Evolutionary conservation across 176 grass and related monocot species (phyloP).

Genomic region (Rhipidocladum racemiflorum): DNA sequence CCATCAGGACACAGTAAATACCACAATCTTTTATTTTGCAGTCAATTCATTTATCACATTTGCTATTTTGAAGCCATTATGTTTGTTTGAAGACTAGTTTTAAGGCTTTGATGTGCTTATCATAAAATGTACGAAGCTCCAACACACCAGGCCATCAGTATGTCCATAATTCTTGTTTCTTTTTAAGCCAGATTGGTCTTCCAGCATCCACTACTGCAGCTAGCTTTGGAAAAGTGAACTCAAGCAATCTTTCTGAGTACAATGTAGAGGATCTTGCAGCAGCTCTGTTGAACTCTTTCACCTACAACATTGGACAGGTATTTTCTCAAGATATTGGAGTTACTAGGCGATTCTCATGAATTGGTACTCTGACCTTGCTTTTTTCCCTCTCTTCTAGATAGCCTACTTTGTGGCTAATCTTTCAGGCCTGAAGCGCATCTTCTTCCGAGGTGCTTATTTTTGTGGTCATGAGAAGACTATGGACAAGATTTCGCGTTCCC

Average conservation of each 20-base stretch:
- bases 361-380: neutral
- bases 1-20: neutral
- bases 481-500: constrained; percentile 94
- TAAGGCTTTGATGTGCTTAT: constrained; percentile 7
- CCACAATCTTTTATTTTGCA: neutral
- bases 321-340: constrained; percentile 8
- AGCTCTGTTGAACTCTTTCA: constrained; percentile 89
- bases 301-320: constrained; percentile 97
- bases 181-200: constrained; percentile 70
- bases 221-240: constrained; percentile 93
- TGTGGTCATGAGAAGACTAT: constrained; percentile 93
- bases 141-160: neutral
- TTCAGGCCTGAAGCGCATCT: constrained; percentile 88
- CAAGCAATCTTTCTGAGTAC: constrained; percentile 87
- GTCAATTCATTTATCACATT: neutral
- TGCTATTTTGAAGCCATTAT: neutral
- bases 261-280: constrained; percentile 88
- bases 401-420: constrained; percentile 95
- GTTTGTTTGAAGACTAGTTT: neutral
- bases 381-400: constrained; percentile 65
- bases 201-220: constrained; percentile 92
- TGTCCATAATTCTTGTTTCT: constrained; percentile 31
- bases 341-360: neutral
- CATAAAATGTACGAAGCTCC: neutral
- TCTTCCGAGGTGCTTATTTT: constrained; percentile 90